A percentile compares a stretch with the other conserved stretches of the same genome.
Evolutionary conservation across 2,329 filamentous ascomycete species (phyloP).

Genomic region (Calonectria hongkongensis): DNA sequence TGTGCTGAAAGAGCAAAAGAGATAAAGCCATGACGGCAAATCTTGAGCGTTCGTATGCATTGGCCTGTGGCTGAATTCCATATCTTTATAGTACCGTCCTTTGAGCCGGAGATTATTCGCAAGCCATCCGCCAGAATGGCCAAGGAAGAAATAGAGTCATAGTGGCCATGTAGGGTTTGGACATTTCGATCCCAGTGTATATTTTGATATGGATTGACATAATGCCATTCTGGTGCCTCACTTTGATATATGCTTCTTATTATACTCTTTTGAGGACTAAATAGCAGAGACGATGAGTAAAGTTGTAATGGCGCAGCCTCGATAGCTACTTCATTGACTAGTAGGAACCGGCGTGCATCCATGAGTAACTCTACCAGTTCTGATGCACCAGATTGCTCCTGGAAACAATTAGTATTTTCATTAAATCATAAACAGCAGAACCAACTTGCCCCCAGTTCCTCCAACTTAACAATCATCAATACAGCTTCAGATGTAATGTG

Average conservation of each 20-base stretch:
- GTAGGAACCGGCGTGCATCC: constrained; percentile 28
- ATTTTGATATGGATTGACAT: background rate
- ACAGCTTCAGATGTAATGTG: constrained; percentile 34
- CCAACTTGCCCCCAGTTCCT: background rate
- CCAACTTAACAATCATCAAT: background rate
- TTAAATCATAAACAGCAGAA: background rate
- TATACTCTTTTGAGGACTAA: background rate
- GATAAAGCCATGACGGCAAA: accelerated
- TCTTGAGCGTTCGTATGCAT: background rate
- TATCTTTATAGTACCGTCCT: background rate
- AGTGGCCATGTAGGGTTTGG: background rate
- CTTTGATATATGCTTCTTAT: background rate
- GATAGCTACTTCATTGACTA: background rate
- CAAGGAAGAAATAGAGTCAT: accelerated
- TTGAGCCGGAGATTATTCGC: background rate
- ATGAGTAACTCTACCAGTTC: background rate
- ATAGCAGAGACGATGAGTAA: background rate
- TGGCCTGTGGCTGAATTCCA: background rate
- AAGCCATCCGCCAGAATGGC: background rate
- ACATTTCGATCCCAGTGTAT: background rate
- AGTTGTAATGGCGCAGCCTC: background rate
- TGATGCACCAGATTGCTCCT: background rate
- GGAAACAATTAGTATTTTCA: too few species aligned
- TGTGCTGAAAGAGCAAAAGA: background rate
- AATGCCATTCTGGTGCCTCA: background rate